Percentiles rank a stretch among this genome's conserved stretches.
These are phyloP conservation scores for Pseudogymnoascus sp. DNA, from an alignment of 2,329 filamentous ascomycete species.

Conservation along the genomic window DNA sequence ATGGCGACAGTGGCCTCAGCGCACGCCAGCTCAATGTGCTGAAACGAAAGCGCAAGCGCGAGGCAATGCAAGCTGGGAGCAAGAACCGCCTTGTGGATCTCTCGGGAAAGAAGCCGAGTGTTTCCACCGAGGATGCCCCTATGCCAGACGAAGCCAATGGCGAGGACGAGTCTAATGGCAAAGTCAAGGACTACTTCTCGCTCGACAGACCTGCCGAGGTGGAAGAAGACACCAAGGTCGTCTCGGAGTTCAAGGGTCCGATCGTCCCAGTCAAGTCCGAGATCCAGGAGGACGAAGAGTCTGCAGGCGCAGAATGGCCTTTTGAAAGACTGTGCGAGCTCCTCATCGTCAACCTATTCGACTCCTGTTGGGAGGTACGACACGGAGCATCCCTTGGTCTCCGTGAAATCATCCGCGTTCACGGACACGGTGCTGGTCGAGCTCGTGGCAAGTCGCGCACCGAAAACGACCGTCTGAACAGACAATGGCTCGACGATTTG, in stretches of 20 bases:
- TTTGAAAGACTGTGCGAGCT: conserved; percentile 92
- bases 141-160: conserved; percentile 56
- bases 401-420: conserved; percentile 83
- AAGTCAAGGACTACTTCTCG: conserved; percentile 78
- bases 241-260: conserved; percentile 90
- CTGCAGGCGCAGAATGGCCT: conserved; percentile 82
- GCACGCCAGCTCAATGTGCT: conserved; percentile 90
- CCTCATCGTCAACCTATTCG: conserved; percentile 87
- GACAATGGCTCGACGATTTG: conserved; percentile 84
- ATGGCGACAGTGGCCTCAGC: conserved; percentile 64
- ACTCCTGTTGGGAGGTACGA: conserved; percentile 87
- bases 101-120: conserved; percentile 47
- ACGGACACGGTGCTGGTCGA: conserved; percentile 81
- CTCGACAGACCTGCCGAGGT: conserved; percentile 69
- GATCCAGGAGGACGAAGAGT: conserved; percentile 68
- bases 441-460: conserved; percentile 58
- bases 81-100: conserved; percentile 89
- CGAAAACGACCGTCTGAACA: conserved; percentile 75
- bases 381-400: conserved; percentile 95
- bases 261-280: conserved; percentile 76
- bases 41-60: conserved; percentile 87
- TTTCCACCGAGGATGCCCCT: conserved; percentile 25
- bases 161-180: conserved; percentile 51
- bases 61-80: conserved; percentile 79
- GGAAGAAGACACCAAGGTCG: conserved; percentile 86